Evolutionary conservation across 192 early-diverging fungal genomes (phyloP).

Genomic region (Coemansia sp.): DNA sequence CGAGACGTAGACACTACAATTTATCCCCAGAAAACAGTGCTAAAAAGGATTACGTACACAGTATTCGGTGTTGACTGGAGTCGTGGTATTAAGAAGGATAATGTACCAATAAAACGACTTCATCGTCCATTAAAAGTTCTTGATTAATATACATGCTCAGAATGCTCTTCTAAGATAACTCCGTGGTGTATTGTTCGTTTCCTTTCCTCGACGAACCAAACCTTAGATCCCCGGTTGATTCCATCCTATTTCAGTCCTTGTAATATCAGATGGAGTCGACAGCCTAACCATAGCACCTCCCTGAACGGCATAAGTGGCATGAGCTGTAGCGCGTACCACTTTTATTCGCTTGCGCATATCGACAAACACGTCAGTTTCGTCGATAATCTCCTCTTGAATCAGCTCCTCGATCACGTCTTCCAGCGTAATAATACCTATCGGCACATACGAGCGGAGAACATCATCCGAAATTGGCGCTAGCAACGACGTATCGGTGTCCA

Average conservation of each 20-base stretch:
- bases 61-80: no score
- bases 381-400: constrained; percentile 82
- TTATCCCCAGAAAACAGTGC: no score
- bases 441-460: constrained; percentile 56
- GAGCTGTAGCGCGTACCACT: constrained; percentile 41
- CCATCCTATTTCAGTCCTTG: not conserved
- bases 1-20: no score
- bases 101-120: no score
- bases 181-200: not conserved
- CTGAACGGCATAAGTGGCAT: not conserved
- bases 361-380: constrained; percentile 76
- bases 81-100: no score
- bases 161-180: not conserved
- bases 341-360: constrained; percentile 53
- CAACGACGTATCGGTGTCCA: constrained; percentile 20
- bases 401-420: constrained; percentile 88
- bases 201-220: not conserved
- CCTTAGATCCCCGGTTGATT: not conserved
- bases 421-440: constrained; percentile 76
- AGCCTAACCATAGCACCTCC: not conserved
- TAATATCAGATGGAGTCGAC: not conserved
- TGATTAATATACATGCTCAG: no score
- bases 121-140: no score
- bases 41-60: no score
- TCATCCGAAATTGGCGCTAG: constrained; percentile 17